Base-by-base conservation (phyloP, 23 red algal genomes). In the Chondrus crispus region DNA sequence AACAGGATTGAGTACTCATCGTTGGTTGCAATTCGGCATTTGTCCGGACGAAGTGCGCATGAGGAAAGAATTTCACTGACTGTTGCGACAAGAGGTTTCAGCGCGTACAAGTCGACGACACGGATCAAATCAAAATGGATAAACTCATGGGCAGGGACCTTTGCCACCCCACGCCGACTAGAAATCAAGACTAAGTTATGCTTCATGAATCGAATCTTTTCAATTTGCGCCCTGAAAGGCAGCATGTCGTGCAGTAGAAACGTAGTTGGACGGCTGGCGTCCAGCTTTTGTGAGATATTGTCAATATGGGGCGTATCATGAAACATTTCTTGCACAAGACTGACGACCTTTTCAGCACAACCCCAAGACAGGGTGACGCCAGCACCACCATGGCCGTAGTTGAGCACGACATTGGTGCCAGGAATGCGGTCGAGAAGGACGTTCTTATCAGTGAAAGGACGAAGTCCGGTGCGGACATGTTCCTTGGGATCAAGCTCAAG, bases 331-430 rank as follows among this genome's bases (percentile, higher is more conserved):
- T 7, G 26, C 0, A 98, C 83, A 40, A 98, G 75, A 22, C 68
- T 74, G 55, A 93, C 79, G 3, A 83, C 90, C 13, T 68, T 63
- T 57, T 93, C 60, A 14, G 95, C 95, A 49, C 95, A 98, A 29
- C 95, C 95, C 95, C 95, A 98, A 32, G 81, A 91, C 19, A 92
- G 85, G 40, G 95, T 98, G 3, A 98, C 95, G 4, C 95, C 95
- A 28, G 83, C 90, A 14, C 95, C 95, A 3, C 95, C 91, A 79
- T 98, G 95, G 20, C 95, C 95, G 74, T 94, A 98, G 60, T 98
- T 98, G 47, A 88, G 84, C 43, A 98, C 84, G 29, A 98, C 68
- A 24, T 73, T 80, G 12, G 11, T 44, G 18, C 63, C 68, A 18
- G 80, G 69, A 13, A 52, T 72, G 29, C 60, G 30, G 6, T 69